Evolutionary conservation across 805 yeast species (phyloP).

Genomic region (Naumovozyma castellii): DNA sequence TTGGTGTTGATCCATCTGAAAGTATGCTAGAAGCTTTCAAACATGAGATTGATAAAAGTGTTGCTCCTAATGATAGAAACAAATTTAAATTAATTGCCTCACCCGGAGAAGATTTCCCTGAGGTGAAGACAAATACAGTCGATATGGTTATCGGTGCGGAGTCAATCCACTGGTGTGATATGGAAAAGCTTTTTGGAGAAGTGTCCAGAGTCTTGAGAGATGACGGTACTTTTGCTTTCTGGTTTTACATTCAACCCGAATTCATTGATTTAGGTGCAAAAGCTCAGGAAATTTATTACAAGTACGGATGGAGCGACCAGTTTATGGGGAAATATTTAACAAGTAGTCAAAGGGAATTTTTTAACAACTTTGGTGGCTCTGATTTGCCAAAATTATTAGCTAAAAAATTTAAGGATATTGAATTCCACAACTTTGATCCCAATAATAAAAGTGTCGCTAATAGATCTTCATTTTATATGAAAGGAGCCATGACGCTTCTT

Average conservation of each 20-base stretch:
- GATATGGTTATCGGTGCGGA: conserved; percentile 63
- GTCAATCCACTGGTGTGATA: conserved; percentile 69
- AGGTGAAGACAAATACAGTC: conserved; percentile 26
- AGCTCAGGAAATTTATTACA: conserved; percentile 47
- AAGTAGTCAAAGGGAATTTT: conserved; percentile 52
- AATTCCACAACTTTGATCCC: conserved; percentile 29
- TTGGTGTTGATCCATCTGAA: conserved; percentile 51
- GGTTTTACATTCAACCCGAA: conserved; percentile 65
- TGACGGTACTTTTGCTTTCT: conserved; percentile 58
- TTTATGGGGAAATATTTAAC: conserved; percentile 63
- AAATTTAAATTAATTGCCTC: conserved; percentile 1
- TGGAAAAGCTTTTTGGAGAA: conserved; percentile 40
- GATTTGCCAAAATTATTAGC: conserved; percentile 18
- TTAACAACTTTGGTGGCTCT: conserved; percentile 9
- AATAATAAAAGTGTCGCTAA: conserved; percentile 6
- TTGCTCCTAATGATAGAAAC: neutral
- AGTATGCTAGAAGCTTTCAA: conserved; percentile 42
- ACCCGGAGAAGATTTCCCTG: conserved; percentile 5
- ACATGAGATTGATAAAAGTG: conserved; percentile 4
- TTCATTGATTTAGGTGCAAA: conserved; percentile 39
- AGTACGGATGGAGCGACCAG: conserved; percentile 41
- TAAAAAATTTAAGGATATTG: conserved; percentile 33
- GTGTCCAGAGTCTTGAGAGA: conserved; percentile 41
- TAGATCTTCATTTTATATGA: conserved; percentile 27
- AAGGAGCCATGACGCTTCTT: conserved; percentile 32